Evolutionary conservation across 495 filamentous ascomycete genomes (phyloP).

Genomic region (Talaromyces proteolyticus): DNA sequence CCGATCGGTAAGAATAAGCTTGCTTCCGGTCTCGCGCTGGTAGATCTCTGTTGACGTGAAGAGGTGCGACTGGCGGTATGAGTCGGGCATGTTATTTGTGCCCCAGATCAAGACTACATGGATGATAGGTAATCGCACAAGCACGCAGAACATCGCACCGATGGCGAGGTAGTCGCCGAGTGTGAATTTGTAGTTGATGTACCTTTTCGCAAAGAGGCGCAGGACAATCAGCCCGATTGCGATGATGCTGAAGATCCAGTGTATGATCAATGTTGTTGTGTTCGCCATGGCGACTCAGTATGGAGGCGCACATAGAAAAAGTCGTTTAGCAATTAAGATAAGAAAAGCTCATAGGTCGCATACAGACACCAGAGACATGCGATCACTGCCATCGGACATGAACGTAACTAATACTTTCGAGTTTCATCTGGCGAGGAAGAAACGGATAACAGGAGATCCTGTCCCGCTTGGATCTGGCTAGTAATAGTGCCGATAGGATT

Average conservation of each 20-base stretch:
- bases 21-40: constrained; percentile 23
- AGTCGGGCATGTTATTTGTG: constrained; percentile 22
- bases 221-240: constrained; percentile 16
- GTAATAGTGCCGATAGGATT: no score
- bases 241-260: constrained; percentile 24
- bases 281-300: not conserved
- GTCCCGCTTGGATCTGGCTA: no score
- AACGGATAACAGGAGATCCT: no score
- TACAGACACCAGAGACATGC: no score
- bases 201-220: constrained; percentile 17
- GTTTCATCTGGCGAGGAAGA: no score
- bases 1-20: constrained; percentile 20
- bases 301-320: no score
- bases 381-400: no score
- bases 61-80: constrained; percentile 10
- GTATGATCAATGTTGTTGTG: constrained; percentile 15
- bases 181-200: constrained; percentile 15
- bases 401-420: no score
- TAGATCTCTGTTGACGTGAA: constrained; percentile 24
- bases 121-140: constrained; percentile 20
- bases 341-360: no score
- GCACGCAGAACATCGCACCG: constrained; percentile 15
- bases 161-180: constrained; percentile 24
- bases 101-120: constrained; percentile 28
- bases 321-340: no score